Conservation (phyloP, 305 asterid genomes). For the Solanum hybrid region DNA sequence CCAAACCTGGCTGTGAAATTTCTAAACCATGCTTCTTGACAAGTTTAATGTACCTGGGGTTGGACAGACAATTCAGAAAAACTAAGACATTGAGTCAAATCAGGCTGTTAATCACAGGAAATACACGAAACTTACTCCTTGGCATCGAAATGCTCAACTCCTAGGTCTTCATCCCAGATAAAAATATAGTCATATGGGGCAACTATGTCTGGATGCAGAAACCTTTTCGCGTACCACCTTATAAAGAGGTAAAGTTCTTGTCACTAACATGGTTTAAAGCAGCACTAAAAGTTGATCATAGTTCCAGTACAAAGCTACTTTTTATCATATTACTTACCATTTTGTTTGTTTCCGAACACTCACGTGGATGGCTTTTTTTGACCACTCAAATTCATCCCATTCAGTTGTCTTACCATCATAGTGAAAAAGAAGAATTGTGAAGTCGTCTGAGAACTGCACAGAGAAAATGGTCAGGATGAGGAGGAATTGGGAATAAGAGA, state of each 20-base stretch:
- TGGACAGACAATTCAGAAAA: background rate
- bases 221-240: slow-evolving; percentile 73
- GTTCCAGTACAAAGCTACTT: background rate
- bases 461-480: background rate
- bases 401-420: slow-evolving; percentile 49
- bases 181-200: slow-evolving; percentile 56
- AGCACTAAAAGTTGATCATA: background rate
- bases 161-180: slow-evolving; percentile 38
- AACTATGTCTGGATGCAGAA: slow-evolving; percentile 59
- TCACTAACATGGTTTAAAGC: background rate
- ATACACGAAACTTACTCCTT: slow-evolving; percentile 35
- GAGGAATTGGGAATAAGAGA: background rate
- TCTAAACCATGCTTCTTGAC: slow-evolving; percentile 51
- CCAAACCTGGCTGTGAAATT: slow-evolving; percentile 41
- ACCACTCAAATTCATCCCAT: slow-evolving; percentile 64
- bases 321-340: slow-evolving; percentile 27
- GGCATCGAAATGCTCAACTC: slow-evolving; percentile 36
- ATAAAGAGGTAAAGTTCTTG: background rate
- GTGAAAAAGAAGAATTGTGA: slow-evolving; percentile 50
- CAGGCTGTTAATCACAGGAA: background rate
- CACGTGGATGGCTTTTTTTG: slow-evolving; percentile 47
- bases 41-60: slow-evolving; percentile 42
- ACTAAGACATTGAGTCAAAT: background rate
- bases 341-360: slow-evolving; percentile 51
- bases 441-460: slow-evolving; percentile 43